These are phyloP conservation scores for Geotrichum klebahnii DNA, from an alignment of 1,139 yeast genomes.

Conservation along the genomic window DNA sequence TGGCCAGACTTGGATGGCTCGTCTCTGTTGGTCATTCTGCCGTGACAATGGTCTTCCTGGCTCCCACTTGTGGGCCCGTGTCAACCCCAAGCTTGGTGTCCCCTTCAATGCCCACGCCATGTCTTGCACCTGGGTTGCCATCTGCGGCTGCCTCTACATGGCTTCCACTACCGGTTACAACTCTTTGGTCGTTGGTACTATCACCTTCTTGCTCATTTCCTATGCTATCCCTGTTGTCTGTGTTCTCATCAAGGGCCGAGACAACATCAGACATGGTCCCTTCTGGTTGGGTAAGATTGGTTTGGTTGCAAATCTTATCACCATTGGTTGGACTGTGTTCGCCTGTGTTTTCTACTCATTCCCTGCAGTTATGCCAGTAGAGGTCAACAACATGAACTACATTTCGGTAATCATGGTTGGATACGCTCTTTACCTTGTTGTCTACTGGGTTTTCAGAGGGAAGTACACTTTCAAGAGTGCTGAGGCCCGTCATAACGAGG, in stretches of 20 bases:
- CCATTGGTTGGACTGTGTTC: conserved; percentile 61
- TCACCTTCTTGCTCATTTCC: conserved; percentile 49
- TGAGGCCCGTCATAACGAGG: neutral
- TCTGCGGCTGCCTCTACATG: conserved; percentile 51
- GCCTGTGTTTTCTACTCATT: conserved; percentile 62
- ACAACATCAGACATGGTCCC: conserved; percentile 62
- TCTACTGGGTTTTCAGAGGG: conserved; percentile 18
- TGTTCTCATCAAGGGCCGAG: conserved; percentile 54
- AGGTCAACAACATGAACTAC: conserved; percentile 68
- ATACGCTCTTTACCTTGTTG: conserved; percentile 1
- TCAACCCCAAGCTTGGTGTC: conserved; percentile 46
- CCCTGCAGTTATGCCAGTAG: conserved; percentile 69
- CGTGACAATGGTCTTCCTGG: conserved; percentile 60
- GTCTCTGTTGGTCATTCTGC: conserved; percentile 73
- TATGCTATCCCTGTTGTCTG: conserved; percentile 52
- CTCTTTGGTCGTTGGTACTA: conserved; percentile 54
- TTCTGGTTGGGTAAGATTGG: conserved; percentile 66
- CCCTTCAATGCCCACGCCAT: conserved; percentile 55
- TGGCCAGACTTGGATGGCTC: conserved; percentile 72
- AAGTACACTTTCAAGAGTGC: neutral
- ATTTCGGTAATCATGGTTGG: conserved; percentile 51
- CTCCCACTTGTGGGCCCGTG: conserved; percentile 47
- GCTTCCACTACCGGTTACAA: conserved; percentile 56
- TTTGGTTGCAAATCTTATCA: conserved; percentile 50
- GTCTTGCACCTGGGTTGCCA: conserved; percentile 47